Evolutionary conservation across 192 early-diverging fungal species (phyloP).

Genomic region (Coemansia pectinata): DNA sequence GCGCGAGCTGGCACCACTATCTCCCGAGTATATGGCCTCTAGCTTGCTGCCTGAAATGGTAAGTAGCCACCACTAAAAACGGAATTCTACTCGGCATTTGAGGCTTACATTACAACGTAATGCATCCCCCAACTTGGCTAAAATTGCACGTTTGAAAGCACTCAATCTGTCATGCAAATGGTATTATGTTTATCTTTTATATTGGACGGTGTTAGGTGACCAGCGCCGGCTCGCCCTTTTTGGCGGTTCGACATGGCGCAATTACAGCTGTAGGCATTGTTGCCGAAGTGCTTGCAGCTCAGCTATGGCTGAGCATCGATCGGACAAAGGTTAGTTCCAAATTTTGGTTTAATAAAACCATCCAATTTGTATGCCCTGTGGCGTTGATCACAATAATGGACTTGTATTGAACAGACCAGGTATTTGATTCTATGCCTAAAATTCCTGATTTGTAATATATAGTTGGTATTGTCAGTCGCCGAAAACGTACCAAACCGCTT

Average conservation of each 20-base stretch:
- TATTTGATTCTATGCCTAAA: not conserved
- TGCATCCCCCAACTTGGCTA: not conserved
- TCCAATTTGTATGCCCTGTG: not conserved
- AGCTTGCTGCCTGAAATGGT: slow-evolving; percentile 63
- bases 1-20: slow-evolving; percentile 62
- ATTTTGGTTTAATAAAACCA: not conserved
- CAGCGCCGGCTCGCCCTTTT: slow-evolving; percentile 35
- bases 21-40: slow-evolving; percentile 57
- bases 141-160: not conserved
- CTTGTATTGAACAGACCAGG: not conserved
- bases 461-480: slow-evolving; percentile 31
- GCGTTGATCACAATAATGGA: not conserved
- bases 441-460: not conserved
- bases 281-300: slow-evolving; percentile 26
- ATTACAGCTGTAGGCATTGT: slow-evolving; percentile 37
- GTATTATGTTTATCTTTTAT: not conserved
- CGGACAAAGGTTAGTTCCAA: slow-evolving; percentile 22
- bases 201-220: slow-evolving; percentile 24
- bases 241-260: slow-evolving; percentile 55
- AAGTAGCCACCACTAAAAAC: slow-evolving; percentile 11
- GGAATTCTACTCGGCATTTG: not conserved
- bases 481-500: slow-evolving; percentile 31
- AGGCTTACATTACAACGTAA: not conserved
- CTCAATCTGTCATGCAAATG: not conserved
- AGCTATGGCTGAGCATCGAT: slow-evolving; percentile 9